A percentile compares a stretch with the other conserved stretches of the same genome.
These are phyloP conservation scores for Striga asiatica DNA, from an alignment of 257 asterid genomes.

Conservation along the genomic window DNA sequence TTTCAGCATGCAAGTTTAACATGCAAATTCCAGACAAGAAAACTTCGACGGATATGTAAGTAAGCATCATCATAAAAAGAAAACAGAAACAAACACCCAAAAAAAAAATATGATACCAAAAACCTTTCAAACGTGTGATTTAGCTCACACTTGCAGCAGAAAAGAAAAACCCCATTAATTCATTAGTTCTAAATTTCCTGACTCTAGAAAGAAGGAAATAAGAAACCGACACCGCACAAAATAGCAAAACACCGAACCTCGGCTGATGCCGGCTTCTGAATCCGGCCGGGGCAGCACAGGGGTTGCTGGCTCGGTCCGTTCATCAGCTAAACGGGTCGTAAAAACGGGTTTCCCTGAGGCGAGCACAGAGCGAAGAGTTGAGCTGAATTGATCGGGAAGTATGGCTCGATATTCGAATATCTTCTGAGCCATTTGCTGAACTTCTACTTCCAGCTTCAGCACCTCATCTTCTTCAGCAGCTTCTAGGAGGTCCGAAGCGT, in stretches of 20 bases:
- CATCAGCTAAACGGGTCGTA: constrained; percentile 15
- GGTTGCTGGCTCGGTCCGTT: constrained; percentile 23
- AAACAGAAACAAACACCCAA: not conserved
- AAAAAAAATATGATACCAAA: not conserved
- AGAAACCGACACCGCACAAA: not conserved
- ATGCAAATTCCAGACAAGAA: not conserved
- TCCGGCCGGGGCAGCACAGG: constrained; percentile 16
- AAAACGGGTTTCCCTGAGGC: constrained; percentile 40
- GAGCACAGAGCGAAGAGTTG: constrained; percentile 39
- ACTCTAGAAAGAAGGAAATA: too few relatives aligned
- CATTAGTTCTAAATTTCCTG: not conserved
- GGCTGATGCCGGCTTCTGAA: constrained; percentile 22
- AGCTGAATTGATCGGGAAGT: constrained; percentile 41
- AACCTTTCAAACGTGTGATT: not conserved
- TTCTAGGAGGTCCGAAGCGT: constrained; percentile 22
- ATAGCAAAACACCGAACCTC: constrained; percentile 19
- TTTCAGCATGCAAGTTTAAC: too few relatives aligned
- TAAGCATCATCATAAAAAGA: not conserved
- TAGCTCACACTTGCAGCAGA: not conserved
- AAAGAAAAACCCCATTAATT: not conserved
- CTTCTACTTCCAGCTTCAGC: constrained; percentile 38
- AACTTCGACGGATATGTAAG: not conserved
- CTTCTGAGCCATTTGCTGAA: constrained; percentile 45
- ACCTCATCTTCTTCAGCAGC: constrained; percentile 28
- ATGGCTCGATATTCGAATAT: constrained; percentile 34